Evolutionary conservation across 345 rosid species (phyloP), one percentile per base, ranked within the genome.

Genomic region (Mercurialis annua): DNA sequence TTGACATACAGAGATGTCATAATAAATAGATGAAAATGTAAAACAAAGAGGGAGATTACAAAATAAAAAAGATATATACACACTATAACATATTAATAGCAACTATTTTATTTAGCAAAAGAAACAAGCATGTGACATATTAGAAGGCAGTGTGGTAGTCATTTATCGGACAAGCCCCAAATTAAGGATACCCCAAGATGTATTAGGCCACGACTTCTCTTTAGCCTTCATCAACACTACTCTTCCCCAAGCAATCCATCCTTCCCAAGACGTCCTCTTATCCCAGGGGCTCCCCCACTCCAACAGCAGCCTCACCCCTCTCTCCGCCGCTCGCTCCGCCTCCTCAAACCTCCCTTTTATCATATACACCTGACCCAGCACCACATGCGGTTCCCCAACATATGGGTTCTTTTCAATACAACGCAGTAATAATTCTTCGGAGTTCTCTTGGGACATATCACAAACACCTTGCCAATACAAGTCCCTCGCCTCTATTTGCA

Each of bases 201-300:
- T 81, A 23, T 84, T 73, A 0, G 98, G 97, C 98, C 97, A 90
- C n/a, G 84, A 78, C 71, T 81, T 87, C 55, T 90, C 96, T 27
- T 70, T 80, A 26, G 95, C 88, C 70, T 93, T 93, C 92, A 90
- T 82, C 72, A 83, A 38, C 76, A 90, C 36, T 30, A 87, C 89
- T 51, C 97, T 86, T 16, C 77, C 81, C 98, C 97, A 93, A 83
- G 97, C 92, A 60, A 87, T 47, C 97, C 98, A 90, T 4, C 97
- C 98, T 81, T 84, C 91, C 97, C 95, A 90, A 18, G 97, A 80
- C 84, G 73, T 89, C 79, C 97, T 86, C 84, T 89, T 90, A 66
- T 90, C 98, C 96, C 98, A 87, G 7, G 97, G 90, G 49, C 90
- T 87, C 12, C 95, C 97, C 99, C 97, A 91, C 66, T 87, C 92